A percentile compares a stretch with the other conserved stretches of the same genome.
These are phyloP conservation scores for Ambispora gerdemannii DNA, from an alignment of 192 early-diverging fungal species.

Conservation along the genomic window DNA sequence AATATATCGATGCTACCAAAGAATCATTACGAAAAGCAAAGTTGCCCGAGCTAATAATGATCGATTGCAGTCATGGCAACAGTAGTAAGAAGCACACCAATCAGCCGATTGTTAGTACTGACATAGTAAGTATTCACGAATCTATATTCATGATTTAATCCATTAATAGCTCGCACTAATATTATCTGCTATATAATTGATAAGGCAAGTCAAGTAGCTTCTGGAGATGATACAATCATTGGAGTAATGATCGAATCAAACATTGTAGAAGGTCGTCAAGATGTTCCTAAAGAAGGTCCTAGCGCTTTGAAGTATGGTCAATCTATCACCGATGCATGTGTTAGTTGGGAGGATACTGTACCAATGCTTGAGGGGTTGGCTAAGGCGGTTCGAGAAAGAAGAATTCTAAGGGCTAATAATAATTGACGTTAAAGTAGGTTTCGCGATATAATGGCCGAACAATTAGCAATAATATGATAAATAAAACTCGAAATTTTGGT, in stretches of 20 bases:
- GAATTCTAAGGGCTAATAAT: slow-evolving; percentile 19
- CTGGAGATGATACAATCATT: slow-evolving; percentile 66
- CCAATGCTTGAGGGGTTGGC: slow-evolving; percentile 67
- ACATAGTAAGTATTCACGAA: slow-evolving; percentile 25
- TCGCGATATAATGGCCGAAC: no score
- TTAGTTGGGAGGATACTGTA: slow-evolving; percentile 87
- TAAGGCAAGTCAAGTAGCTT: slow-evolving; percentile 4
- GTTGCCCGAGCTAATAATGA: slow-evolving; percentile 71
- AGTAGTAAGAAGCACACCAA: slow-evolving; percentile 77
- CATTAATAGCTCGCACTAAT: background rate
- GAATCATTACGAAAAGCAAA: slow-evolving; percentile 59
- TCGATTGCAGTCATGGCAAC: slow-evolving; percentile 98
- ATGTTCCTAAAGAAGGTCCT: slow-evolving; percentile 72
- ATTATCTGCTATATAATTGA: background rate
- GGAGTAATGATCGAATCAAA: slow-evolving; percentile 97
- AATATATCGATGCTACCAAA: slow-evolving; percentile 57
- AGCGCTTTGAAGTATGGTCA: slow-evolving; percentile 81
- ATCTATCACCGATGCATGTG: slow-evolving; percentile 91
- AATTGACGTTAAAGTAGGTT: background rate
- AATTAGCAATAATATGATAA: no score
- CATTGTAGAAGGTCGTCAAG: slow-evolving; percentile 78
- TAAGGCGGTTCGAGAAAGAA: slow-evolving; percentile 69
- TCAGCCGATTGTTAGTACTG: slow-evolving; percentile 76
- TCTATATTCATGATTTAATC: background rate
- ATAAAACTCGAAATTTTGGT: no score